Evolutionary conservation across 768 basidiomycete genomes (phyloP).

Genomic region (Mycena pura): DNA sequence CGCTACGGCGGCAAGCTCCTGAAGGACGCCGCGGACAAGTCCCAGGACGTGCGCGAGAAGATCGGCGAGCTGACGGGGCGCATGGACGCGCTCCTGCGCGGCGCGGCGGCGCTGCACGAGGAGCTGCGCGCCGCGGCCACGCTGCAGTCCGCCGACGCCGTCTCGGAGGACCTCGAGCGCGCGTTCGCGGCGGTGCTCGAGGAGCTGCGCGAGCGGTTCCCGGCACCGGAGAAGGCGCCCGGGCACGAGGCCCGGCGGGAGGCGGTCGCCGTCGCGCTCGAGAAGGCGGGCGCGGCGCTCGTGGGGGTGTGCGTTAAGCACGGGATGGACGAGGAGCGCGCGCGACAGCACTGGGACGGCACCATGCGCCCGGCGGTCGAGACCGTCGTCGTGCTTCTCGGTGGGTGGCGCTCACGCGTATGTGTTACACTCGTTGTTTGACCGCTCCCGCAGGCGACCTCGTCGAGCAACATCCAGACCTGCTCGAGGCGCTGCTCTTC

Average conservation of each 20-base stretch:
- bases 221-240: constrained; percentile 38
- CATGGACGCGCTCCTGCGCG: constrained; percentile 27
- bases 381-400: constrained; percentile 32
- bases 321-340: constrained; percentile 33
- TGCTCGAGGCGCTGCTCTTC: constrained; percentile 34
- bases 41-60: constrained; percentile 23
- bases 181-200: constrained; percentile 31
- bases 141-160: constrained; percentile 6
- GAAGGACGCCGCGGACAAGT: constrained; percentile 16
- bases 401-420: too few species aligned
- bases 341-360: constrained; percentile 27
- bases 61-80: constrained; percentile 30
- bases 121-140: constrained; percentile 2
- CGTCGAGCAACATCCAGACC: constrained; percentile 42
- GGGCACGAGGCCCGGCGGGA: constrained; percentile 33
- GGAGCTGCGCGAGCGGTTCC: constrained; percentile 34
- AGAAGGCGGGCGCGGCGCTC: constrained; percentile 33
- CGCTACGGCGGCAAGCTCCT: constrained; percentile 29
- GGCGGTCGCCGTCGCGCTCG: constrained; percentile 30
- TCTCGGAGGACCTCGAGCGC: constrained; percentile 28
- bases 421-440: not conserved
- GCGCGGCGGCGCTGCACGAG: constrained; percentile 21
- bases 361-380: constrained; percentile 32
- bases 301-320: constrained; percentile 28
- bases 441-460: constrained; percentile 38